A percentile compares a stretch with the other conserved stretches of the same genome.
Conservation (phyloP, 2,329 filamentous ascomycete species). For the Fusarium sp. region DNA sequence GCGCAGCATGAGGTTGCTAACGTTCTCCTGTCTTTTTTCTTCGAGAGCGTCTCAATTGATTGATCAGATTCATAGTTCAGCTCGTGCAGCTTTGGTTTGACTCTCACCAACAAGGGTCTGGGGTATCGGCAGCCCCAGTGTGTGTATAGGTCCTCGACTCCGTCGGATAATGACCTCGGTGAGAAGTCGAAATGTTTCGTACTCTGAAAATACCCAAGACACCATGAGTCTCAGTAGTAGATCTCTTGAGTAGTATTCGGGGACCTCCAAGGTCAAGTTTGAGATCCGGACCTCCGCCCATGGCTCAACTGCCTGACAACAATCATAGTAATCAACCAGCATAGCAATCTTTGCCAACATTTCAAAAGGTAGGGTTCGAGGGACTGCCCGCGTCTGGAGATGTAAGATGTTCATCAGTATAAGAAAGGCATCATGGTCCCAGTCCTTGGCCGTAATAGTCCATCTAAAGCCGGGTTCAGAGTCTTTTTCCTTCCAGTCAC, state of each 20-base stretch:
- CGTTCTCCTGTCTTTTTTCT: background rate
- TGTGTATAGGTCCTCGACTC: background rate
- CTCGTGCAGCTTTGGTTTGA: fast-evolving
- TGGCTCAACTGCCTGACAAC: background rate
- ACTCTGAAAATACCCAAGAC: background rate
- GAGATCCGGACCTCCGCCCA: background rate
- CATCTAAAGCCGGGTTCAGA: background rate
- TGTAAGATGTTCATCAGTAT: background rate
- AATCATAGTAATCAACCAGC: background rate
- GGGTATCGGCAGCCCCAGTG: background rate
- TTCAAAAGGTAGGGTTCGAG: fast-evolving
- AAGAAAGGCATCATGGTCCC: background rate
- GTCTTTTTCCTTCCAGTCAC: background rate
- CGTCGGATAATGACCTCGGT: fast-evolving
- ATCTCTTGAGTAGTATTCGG: background rate
- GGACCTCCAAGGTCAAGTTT: fast-evolving
- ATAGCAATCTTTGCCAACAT: background rate
- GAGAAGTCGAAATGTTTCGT: background rate
- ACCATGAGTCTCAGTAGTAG: background rate
- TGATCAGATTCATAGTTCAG: fast-evolving
- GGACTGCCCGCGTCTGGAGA: background rate
- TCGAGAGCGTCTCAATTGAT: background rate
- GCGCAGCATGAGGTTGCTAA: too few species aligned
- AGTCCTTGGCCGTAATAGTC: background rate
- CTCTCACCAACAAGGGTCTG: background rate